Base-by-base conservation (phyloP, 2,329 filamentous ascomycete species). In the Sporothrix brasiliensis region DNA sequence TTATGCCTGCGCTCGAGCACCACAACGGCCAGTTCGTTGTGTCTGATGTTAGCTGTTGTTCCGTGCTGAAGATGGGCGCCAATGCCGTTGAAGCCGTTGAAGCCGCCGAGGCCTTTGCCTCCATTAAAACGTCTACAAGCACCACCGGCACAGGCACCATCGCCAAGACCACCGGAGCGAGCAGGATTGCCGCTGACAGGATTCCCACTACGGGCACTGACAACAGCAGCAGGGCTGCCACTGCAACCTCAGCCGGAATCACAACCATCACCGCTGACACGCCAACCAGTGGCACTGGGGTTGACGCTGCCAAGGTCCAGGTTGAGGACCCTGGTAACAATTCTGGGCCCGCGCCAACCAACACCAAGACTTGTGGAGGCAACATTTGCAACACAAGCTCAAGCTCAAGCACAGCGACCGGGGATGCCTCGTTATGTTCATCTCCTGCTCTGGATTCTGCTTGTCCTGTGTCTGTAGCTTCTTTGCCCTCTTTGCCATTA, bases 261-360 rank as follows among this genome's bases (percentile, higher is more conserved):
- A 61, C 30, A 24, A 14, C 21, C 21, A 30, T 5, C 41, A 47
- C 39, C 13, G 34, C n/a, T 10, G n/a, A n/a, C 30, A 41, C 54
- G 34, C 30, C 54, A 39, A 41, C 54, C 50, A 27, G 65, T 54
- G 53, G 19, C 41, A 9, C 41, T 10, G 24, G 3, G 14, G 66
- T 60, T 49, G 50, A 67, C 65, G 27, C 56, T 50, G 66, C 70
- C 71, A 44, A 65, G 71, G 71, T 70, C 39, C 63, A 58, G 21
- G 65, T 41, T 34, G 70, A n/a, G 67, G 67, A 69, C 58, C 70
- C 61, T 53, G 44, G 70, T 24, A 39, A 19, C 34, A 24, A 27
- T 34, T 49, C 34, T 39, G 61, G 50, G 53, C 52, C 49, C 49
- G 24, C 56, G n/a, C 14, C 24, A 24, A 34, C 53, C 56, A 24